Conservation (phyloP, 805 yeast genomes). For the Ogataea paraovalis region DNA sequence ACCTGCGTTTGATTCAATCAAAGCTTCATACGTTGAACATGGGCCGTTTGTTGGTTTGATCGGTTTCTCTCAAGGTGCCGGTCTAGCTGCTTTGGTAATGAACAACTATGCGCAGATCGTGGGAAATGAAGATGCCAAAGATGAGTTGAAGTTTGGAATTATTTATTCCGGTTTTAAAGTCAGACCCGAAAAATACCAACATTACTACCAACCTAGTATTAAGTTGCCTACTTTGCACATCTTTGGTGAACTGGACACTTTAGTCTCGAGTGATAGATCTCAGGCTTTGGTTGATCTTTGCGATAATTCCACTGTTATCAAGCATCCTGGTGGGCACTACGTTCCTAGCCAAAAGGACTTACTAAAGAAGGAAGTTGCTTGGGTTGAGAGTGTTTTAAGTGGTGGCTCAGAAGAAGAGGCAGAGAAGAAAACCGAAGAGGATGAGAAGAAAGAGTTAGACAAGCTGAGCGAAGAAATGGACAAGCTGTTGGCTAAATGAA, state of each 20-base stretch:
- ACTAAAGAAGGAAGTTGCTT: conserved; percentile 31
- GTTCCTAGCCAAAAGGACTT: conserved; percentile 78
- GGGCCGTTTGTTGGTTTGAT: conserved; percentile 86
- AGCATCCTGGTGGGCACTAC: conserved; percentile 96
- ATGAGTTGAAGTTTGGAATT: conserved; percentile 63
- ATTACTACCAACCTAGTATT: conserved; percentile 27
- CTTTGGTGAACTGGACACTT: conserved; percentile 81
- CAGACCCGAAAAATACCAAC: conserved; percentile 25
- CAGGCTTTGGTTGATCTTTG: conserved; percentile 56
- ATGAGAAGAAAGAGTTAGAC: conserved; percentile 21
- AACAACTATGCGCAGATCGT: conserved; percentile 54
- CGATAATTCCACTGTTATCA: conserved; percentile 43
- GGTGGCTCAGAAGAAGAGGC: conserved; percentile 8
- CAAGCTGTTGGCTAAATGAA: conserved; percentile 19
- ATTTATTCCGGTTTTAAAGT: conserved; percentile 61
- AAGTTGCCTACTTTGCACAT: conserved; percentile 59
- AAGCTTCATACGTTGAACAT: conserved; percentile 45
- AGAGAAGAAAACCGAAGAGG: conserved; percentile 1
- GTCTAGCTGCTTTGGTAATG: conserved; percentile 68
- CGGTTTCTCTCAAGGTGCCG: conserved; percentile 96
- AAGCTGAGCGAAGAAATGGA: conserved; percentile 25
- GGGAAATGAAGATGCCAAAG: conserved; percentile 38
- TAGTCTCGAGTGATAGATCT: conserved; percentile 73
- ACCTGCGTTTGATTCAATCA: conserved; percentile 48
- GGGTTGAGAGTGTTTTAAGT: conserved; percentile 28